Base-by-base conservation (phyloP, 148 eudicot genomes). In the Nyssa sinensis region DNA sequence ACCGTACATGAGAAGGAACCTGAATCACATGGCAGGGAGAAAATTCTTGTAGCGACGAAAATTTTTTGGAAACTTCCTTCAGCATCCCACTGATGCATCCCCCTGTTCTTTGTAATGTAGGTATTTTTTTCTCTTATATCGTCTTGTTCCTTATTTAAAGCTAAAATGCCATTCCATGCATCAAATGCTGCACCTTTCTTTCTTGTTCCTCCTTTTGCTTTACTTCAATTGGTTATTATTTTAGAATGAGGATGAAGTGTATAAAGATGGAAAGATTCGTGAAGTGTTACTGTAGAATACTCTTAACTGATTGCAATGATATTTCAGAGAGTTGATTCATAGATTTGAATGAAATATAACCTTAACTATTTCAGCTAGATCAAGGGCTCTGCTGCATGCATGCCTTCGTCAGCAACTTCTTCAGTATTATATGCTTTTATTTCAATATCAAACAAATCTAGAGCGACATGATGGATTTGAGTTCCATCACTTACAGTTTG, bases 1-100 rank as follows among this genome's bases (percentile, higher is more conserved):
- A 74, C 87, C 28, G 82, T 87, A 44, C 93, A 93, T 65, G 90
- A 91, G 17, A 88, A 87, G 84, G 99, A 96, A 79, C 86, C 99
- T 1, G 95, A 85, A 62, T 91, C 99, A 34, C 83, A 80, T 31
- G 89, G 90, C 49, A 82, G 88, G 58, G 98, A 96, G 63, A 83
- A 69, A 78, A 89, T 96, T 72, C 81, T 96, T 25, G 95, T 96
- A 62, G 99, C 98, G 64, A 89, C 89, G 39, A 96, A 96, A 85
- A 78, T 62, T 59, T 79, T 86, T 39, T 88, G 90, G 94, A 85
- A 73, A 70, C 66, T 76, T 39, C 70, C 83, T 55, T 81, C 83
- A 30, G 41, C 79, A 68, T 76, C 78, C 23, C 75, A 71, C 73
- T 81, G 73, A 74, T 23, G 21, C 35, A 47, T n/a, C 57, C 51